These are phyloP conservation scores for Alternaria brassicae DNA, from an alignment of 2,329 filamentous ascomycete genomes.

Conservation along the genomic window DNA sequence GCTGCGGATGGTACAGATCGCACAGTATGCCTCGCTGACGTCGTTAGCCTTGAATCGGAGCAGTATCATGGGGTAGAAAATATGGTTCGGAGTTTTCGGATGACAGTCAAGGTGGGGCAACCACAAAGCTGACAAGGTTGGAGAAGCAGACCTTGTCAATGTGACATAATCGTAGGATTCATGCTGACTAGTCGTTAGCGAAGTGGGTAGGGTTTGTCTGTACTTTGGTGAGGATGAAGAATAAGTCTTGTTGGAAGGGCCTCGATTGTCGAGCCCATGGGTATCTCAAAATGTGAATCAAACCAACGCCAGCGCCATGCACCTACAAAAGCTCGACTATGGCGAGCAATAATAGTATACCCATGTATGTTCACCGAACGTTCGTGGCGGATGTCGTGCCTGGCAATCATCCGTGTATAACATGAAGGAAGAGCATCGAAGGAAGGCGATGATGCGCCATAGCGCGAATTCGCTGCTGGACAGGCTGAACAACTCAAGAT, in stretches of 20 bases:
- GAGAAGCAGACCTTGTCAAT: not conserved
- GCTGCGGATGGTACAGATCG: accelerated
- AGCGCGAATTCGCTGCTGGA: not conserved
- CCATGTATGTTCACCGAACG: accelerated
- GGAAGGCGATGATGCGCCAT: not conserved
- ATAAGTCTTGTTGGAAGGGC: conserved; percentile 1
- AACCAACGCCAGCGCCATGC: conserved; percentile 9
- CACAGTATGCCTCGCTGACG: not conserved
- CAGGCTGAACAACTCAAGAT: not conserved
- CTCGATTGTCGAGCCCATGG: conserved; percentile 2
- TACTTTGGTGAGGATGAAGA: not conserved
- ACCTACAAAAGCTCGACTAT: not conserved
- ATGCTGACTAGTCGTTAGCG: not conserved
- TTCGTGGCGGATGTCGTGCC: not conserved
- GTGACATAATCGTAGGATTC: not conserved
- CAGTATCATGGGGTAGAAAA: not conserved
- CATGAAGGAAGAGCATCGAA: not conserved
- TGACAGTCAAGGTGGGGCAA: conserved; percentile 4
- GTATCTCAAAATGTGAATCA: conserved; percentile 6
- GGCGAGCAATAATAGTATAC: not conserved
- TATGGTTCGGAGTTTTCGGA: conserved; percentile 2
- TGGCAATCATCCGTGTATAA: not conserved
- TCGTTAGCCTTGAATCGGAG: not conserved
- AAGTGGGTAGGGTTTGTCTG: not conserved
- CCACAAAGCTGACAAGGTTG: not conserved